Evolutionary conservation across 768 basidiomycete genomes (phyloP).

Genomic region (Sporobolomyces pararoseus): DNA sequence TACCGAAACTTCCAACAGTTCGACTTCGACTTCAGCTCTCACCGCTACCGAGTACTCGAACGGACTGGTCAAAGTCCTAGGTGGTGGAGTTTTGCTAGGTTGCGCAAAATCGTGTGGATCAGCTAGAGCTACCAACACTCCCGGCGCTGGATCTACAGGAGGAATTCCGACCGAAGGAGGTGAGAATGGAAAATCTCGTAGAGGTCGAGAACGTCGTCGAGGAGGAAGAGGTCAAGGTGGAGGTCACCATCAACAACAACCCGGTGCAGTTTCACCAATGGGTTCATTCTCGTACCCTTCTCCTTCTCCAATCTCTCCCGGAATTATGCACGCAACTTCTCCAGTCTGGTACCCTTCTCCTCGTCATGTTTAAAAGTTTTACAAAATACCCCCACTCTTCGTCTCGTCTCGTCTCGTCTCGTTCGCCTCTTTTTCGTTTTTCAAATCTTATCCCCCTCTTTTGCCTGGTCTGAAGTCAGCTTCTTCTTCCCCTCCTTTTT

Average conservation of each 20-base stretch:
- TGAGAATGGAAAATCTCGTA: not conserved
- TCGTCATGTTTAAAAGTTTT: not conserved
- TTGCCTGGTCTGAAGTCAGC: too few species aligned
- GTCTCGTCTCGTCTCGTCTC: not conserved
- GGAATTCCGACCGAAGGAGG: not conserved
- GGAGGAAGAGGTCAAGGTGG: conserved; percentile 11
- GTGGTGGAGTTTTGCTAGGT: conserved; percentile 46
- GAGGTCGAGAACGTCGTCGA: conserved; percentile 6
- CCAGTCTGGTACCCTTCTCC: conserved; percentile 22
- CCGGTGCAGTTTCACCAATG: conserved; percentile 1
- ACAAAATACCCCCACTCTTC: not conserved
- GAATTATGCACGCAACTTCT: conserved; percentile 9
- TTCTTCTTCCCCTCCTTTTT: not conserved
- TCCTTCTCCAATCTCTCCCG: conserved; percentile 11
- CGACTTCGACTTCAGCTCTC: conserved; percentile 23
- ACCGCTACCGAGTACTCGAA: conserved; percentile 44
- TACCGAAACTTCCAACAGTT: conserved; percentile 22
- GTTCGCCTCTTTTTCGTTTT: not conserved
- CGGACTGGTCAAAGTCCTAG: conserved; percentile 46
- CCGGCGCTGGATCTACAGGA: not conserved
- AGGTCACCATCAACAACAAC: conserved; percentile 1
- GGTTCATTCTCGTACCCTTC: conserved; percentile 22
- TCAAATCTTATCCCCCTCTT: not conserved
- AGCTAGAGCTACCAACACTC: not conserved
- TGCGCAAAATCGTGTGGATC: conserved; percentile 24